Evolutionary conservation across 768 basidiomycete species (phyloP), one percentile per base, ranked within the genome.

Genomic region (Pleurotus eryngii): DNA sequence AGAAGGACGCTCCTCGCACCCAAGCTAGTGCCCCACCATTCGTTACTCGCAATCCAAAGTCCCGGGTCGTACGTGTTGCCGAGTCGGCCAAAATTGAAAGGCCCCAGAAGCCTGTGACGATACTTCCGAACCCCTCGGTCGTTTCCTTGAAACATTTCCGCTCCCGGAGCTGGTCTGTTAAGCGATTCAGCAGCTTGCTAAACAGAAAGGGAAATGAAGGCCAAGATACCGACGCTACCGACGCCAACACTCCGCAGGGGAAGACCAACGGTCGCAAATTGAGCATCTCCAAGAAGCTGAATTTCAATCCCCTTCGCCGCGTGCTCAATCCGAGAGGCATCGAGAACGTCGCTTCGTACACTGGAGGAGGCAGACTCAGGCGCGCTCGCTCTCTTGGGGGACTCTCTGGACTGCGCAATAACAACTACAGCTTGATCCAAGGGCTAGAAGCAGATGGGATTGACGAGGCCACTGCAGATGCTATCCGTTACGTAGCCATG

Each of bases 391-490:
- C 51, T 12, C 51, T 54, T 20, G 51, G 9, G 3, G n/a, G 38
- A 2, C 24, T 54, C 12, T 35, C 30, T 35, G 11, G 30, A 11
- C 9, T 35, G 30, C 30, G 30, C 30, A 24, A 18, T 3, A 9
- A 5, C 6, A 42, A 54, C 27, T 3, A 12, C n/a, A 54, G 51
- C 24, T 42, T 54, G 11, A 26, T 54, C 18, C n/a, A 54, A 40
- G 38, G 51, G 1, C 22, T 54, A 24, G 51, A 54, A 38, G 51
- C 37, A n/a, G 51, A 54, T 37, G 51, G 51, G 7, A 24, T 54
- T 42, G 51, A 54, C 24, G 51, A 54, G 24, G 51, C 51, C 7
- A 54, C 51, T 3, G 51, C 51, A 12, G 51, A 54, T 24, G 51
- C 51, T 12, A 24, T 42, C 7, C 35, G 51, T n/a, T 20, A n/a